These are phyloP conservation scores for Ogataea siamensis DNA, from an alignment of 805 yeast species.

Conservation along the genomic window DNA sequence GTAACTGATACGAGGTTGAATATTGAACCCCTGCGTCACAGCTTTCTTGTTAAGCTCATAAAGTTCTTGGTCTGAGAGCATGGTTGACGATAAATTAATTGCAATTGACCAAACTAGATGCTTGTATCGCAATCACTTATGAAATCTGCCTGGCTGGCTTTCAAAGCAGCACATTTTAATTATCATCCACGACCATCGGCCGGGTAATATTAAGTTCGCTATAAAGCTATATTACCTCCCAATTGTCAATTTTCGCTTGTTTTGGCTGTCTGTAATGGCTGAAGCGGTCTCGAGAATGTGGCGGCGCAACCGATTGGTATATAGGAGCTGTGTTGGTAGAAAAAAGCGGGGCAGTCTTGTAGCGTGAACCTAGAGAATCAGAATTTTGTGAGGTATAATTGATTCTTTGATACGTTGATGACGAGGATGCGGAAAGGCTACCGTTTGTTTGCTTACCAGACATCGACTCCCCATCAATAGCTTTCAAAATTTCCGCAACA, in stretches of 20 bases:
- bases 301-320: constrained; percentile 10
- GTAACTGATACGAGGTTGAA: constrained; percentile 87
- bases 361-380: constrained; percentile 5
- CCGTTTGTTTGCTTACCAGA: constrained; percentile 11
- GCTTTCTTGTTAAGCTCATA: constrained; percentile 86
- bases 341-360: constrained; percentile 14
- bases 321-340: constrained; percentile 14
- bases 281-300: constrained; percentile 7
- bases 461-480: constrained; percentile 12
- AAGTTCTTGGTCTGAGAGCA: constrained; percentile 41
- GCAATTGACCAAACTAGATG: constrained; percentile 11
- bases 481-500: constrained; percentile 10
- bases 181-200: constrained; percentile 10
- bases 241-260: constrained; percentile 17
- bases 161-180: constrained; percentile 15
- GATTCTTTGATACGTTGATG: constrained; percentile 18
- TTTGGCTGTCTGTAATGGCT: constrained; percentile 7
- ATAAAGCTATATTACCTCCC: constrained; percentile 26
- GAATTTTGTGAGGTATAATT: not conserved
- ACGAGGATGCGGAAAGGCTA: constrained; percentile 14
- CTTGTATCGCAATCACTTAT: constrained; percentile 10
- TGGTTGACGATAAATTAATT: constrained; percentile 12
- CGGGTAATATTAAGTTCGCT: constrained; percentile 6
- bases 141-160: constrained; percentile 15
- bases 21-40: constrained; percentile 85